A percentile compares a stretch with the other conserved stretches of the same genome.
Conservation (phyloP, 306 rosid genomes). For the Acacia confusa region DNA sequence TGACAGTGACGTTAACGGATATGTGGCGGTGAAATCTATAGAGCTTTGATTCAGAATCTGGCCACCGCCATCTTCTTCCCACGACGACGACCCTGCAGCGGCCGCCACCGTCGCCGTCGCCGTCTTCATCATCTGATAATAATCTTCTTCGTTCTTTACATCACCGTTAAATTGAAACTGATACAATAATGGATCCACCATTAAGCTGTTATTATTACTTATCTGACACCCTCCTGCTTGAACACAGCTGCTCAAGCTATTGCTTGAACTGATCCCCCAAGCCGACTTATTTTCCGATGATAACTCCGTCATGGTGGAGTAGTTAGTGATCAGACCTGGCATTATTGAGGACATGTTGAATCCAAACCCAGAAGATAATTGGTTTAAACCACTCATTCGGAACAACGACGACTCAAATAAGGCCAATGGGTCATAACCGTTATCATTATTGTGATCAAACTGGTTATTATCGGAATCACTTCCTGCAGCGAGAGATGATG, state of each 20-base stretch:
- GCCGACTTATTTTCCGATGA: slow-evolving; percentile 62
- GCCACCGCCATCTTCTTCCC: slow-evolving; percentile 43
- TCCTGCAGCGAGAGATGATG: slow-evolving; percentile 49
- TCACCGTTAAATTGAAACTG: slow-evolving; percentile 51
- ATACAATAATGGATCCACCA: slow-evolving; percentile 49
- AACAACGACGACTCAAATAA: not conserved
- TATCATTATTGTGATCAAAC: slow-evolving; percentile 36
- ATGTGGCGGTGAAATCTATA: slow-evolving; percentile 65
- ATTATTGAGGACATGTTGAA: not conserved
- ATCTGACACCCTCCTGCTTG: slow-evolving; percentile 33
- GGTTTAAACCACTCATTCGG: not conserved
- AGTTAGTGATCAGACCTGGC: not conserved
- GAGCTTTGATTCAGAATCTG: slow-evolving; percentile 46
- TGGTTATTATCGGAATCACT: slow-evolving; percentile 34
- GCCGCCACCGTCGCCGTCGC: slow-evolving; percentile 31
- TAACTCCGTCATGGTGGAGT: not conserved
- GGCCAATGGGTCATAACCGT: slow-evolving; percentile 12
- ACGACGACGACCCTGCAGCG: not conserved
- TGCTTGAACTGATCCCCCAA: slow-evolving; percentile 63
- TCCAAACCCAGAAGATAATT: not conserved
- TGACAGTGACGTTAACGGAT: slow-evolving; percentile 71
- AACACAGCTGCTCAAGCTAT: slow-evolving; percentile 68
- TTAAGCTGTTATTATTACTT: slow-evolving; percentile 22
- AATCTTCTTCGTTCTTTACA: slow-evolving; percentile 57
- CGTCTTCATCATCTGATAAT: slow-evolving; percentile 15